Evolutionary conservation across 805 yeast genomes (phyloP).

Genomic region (Metschnikowia henanensis): DNA sequence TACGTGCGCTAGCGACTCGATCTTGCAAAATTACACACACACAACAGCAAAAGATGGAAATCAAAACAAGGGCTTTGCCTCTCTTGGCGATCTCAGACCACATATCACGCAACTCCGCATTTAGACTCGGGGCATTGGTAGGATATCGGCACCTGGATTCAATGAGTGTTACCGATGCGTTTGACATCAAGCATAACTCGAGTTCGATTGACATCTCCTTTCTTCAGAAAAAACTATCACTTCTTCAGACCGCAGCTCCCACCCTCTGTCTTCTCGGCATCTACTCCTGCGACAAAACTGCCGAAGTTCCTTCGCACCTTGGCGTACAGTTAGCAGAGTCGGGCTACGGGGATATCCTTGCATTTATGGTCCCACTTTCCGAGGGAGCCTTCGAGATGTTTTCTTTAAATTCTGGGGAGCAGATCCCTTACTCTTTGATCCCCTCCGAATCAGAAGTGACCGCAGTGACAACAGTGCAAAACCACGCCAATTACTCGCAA

Average conservation of each 20-base stretch:
- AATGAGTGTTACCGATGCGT: constrained; percentile 25
- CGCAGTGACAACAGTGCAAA: constrained; percentile 32
- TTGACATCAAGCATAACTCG: constrained; percentile 26
- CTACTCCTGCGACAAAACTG: constrained; percentile 21
- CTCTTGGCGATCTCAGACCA: constrained; percentile 34
- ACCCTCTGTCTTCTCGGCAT: constrained; percentile 30
- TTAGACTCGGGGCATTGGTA: constrained; percentile 29
- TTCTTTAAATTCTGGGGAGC: constrained; percentile 4
- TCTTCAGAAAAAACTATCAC: constrained; percentile 26
- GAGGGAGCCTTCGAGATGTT: constrained; percentile 7
- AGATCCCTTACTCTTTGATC: constrained; percentile 19
- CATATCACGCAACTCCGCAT: constrained; percentile 21
- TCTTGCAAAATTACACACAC: not conserved
- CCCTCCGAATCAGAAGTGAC: constrained; percentile 34
- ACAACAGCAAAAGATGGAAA: constrained; percentile 1
- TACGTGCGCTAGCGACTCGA: not conserved
- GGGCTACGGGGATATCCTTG: constrained; percentile 3
- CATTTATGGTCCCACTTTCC: constrained; percentile 10
- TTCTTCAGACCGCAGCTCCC: constrained; percentile 31
- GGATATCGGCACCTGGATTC: constrained; percentile 19
- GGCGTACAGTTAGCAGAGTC: constrained; percentile 14
- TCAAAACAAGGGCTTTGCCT: constrained; percentile 25
- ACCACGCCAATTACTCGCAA: constrained; percentile 26
- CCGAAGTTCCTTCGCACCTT: constrained; percentile 4
- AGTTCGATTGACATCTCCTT: constrained; percentile 24